Percentiles rank a stretch among this genome's conserved stretches.
phyloP scores from a whole-genome alignment of 306 rosid species.

The Inga oerstediana region DNA sequence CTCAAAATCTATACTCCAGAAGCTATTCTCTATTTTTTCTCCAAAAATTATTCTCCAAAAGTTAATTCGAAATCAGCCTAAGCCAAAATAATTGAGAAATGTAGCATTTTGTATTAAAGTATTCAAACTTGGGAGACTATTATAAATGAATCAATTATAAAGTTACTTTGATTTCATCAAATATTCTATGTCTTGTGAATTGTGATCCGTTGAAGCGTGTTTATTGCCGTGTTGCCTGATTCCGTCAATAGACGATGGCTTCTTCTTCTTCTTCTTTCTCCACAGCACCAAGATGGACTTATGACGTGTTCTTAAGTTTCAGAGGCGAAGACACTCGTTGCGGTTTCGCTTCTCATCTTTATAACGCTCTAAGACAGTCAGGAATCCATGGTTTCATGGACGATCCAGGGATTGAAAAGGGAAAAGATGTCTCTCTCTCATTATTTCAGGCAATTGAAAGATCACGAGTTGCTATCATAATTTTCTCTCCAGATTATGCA shows the following conservation, averaged over 20 bases:
- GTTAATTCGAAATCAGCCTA: too few species aligned
- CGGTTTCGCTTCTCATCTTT: neutral
- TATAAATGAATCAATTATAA: too few species aligned
- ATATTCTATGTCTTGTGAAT: too few species aligned
- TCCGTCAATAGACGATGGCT: neutral
- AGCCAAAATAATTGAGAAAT: too few species aligned
- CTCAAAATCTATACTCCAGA: too few species aligned
- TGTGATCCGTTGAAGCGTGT: too few species aligned
- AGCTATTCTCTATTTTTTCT: too few species aligned
- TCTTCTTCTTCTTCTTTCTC: neutral
- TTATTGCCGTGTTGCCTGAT: too few species aligned
- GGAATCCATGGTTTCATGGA: constrained; percentile 13
- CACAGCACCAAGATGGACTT: neutral
- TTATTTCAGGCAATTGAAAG: neutral
- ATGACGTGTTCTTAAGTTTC: neutral
- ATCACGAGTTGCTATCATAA: neutral
- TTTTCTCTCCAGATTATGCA: constrained; percentile 18
- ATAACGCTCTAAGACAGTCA: constrained; percentile 6
- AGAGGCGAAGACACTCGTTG: neutral
- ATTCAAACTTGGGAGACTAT: too few species aligned
- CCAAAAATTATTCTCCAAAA: too few species aligned
- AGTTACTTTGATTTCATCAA: too few species aligned
- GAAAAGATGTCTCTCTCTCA: neutral
- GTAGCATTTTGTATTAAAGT: too few species aligned
- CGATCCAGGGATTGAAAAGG: neutral